Evolutionary conservation across 352 stramenopile species (phyloP).

Genomic region (Phytopythium cucurbitacearum): DNA sequence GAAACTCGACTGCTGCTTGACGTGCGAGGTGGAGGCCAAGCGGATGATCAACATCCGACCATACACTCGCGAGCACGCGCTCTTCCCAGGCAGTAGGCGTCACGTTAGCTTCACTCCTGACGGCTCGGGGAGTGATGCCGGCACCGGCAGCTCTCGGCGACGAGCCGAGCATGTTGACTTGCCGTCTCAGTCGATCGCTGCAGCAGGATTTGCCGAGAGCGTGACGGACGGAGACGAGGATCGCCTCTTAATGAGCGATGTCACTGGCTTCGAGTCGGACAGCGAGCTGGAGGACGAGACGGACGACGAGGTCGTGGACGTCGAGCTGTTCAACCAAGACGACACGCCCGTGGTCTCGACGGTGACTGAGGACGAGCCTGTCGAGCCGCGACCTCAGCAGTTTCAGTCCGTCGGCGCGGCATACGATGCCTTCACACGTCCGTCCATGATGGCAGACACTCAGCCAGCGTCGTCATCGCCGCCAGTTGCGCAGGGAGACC

Average conservation of each 20-base stretch:
- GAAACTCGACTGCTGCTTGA: constrained; percentile 29
- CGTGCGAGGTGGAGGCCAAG: constrained; percentile 24
- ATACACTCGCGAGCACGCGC: constrained; percentile 14
- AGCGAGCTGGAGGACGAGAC: neutral
- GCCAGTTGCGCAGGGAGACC: neutral
- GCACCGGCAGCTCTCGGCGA: neutral
- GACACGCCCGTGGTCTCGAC: neutral
- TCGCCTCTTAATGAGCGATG: neutral
- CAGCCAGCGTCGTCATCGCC: neutral
- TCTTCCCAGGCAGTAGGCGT: constrained; percentile 2
- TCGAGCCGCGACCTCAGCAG: neutral
- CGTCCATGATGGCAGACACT: neutral
- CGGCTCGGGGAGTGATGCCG: neutral
- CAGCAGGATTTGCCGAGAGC: neutral
- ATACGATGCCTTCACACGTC: neutral
- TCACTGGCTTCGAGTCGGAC: neutral
- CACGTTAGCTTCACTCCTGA: neutral
- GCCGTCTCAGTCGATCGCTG: neutral
- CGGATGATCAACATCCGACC: constrained; percentile 17
- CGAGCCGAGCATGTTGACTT: neutral
- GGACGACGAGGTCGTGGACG: constrained; percentile 1
- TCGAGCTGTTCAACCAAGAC: constrained; percentile 1
- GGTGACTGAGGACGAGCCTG: neutral
- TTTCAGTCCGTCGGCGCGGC: neutral
- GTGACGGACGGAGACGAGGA: neutral